Evolutionary conservation across 345 rosid species (phyloP).

Genomic region (Crucihimalaya himalaica): DNA sequence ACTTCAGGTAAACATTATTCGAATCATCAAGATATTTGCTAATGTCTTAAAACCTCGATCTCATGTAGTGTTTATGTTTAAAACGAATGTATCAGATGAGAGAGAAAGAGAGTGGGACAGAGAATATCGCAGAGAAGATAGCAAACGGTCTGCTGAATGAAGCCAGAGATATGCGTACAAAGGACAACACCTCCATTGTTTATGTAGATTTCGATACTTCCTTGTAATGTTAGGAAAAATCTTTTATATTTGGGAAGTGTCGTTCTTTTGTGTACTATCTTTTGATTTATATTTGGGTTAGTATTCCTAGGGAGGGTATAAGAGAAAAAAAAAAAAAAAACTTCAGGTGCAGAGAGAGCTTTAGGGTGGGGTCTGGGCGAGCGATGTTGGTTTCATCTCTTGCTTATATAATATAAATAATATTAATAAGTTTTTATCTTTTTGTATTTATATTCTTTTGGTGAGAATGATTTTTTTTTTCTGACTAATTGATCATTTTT

Average conservation of each 20-base stretch:
- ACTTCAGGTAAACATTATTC: slow-evolving; percentile 52
- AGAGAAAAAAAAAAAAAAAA: neutral
- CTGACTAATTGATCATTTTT: neutral
- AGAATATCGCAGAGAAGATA: slow-evolving; percentile 65
- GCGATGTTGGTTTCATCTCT: slow-evolving; percentile 25
- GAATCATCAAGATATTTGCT: neutral
- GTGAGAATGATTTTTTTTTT: neutral
- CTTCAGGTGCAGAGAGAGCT: slow-evolving; percentile 35
- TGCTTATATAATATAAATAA: slow-evolving; percentile 11
- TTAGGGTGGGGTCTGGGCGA: slow-evolving; percentile 26
- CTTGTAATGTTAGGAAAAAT: slow-evolving; percentile 39
- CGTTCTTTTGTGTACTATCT: slow-evolving; percentile 21
- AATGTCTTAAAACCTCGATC: slow-evolving; percentile 8
- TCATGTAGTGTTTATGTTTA: slow-evolving; percentile 14
- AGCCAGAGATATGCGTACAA: slow-evolving; percentile 84
- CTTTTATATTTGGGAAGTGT: slow-evolving; percentile 16
- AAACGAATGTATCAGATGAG: slow-evolving; percentile 47
- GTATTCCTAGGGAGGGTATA: slow-evolving; percentile 22
- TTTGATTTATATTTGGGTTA: slow-evolving; percentile 8
- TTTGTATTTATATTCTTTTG: neutral
- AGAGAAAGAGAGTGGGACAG: slow-evolving; percentile 51
- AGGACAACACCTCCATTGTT: slow-evolving; percentile 90
- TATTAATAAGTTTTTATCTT: neutral
- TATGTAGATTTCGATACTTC: slow-evolving; percentile 70
- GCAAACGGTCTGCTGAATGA: slow-evolving; percentile 75